Evolutionary conservation across 805 yeast genomes (phyloP).

Genomic region (Saccharomycopsis javanensis): DNA sequence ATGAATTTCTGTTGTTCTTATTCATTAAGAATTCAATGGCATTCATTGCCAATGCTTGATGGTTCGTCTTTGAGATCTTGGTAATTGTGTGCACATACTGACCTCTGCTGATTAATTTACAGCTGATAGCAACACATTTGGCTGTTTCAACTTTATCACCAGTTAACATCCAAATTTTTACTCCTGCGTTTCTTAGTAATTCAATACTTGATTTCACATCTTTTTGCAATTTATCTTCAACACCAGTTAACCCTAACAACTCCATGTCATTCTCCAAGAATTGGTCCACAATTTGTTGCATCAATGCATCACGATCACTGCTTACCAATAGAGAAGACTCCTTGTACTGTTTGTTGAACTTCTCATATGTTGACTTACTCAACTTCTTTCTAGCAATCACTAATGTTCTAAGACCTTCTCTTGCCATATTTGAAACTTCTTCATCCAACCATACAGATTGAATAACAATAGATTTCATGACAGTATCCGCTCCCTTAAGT

Average conservation of each 20-base stretch:
- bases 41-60: conserved; percentile 58
- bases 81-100: conserved; percentile 87
- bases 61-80: conserved; percentile 33
- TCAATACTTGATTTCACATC: conserved; percentile 91
- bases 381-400: conserved; percentile 85
- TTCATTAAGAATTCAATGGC: conserved; percentile 56
- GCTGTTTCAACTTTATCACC: conserved; percentile 99
- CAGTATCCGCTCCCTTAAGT: conserved; percentile 95
- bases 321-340: conserved; percentile 72
- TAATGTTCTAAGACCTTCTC: conserved; percentile 93
- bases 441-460: conserved; percentile 95
- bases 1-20: conserved; percentile 42
- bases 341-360: conserved; percentile 54
- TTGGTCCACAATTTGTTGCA: conserved; percentile 58
- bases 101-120: conserved; percentile 85
- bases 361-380: conserved; percentile 41
- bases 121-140: conserved; percentile 93
- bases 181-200: conserved; percentile 87
- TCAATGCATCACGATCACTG: conserved; percentile 57
- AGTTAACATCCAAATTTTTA: conserved; percentile 97
- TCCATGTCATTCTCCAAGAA: conserved; percentile 78
- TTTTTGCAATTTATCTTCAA: conserved; percentile 86
- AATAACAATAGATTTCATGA: conserved; percentile 76
- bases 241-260: conserved; percentile 89
- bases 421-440: conserved; percentile 95